Evolutionary conservation across 352 stramenopile genomes (phyloP), one percentile per base, ranked within the genome.

Genomic region (Pythium dissimile): DNA sequence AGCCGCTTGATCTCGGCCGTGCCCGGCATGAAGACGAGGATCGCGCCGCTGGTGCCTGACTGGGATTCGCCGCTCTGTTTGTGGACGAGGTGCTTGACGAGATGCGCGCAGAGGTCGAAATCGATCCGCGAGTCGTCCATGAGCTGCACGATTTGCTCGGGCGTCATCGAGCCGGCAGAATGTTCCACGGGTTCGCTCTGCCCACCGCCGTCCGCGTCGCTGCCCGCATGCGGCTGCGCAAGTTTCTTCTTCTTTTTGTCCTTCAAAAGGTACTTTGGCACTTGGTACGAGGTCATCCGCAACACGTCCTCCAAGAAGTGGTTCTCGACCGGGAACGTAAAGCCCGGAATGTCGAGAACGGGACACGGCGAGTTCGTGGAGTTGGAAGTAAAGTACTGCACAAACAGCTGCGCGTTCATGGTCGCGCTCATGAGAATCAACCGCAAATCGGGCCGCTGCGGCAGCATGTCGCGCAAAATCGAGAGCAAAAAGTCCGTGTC

Each of bases 341-440:
- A 93, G 11, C 85, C 86, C 42, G 85, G 85, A 53, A 96, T 95
- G 15, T 91, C 79, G 13, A 96, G 58, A 16, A 95, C 83, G 20
- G 85, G 86, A 39, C 76, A 89, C 24, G 71, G 67, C 32, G 28
- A 15, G 32, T 45, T 30, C 21, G 15, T 41, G 28, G 84, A 85
- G 57, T n/a, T n/a, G n/a, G n/a, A n/a, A n/a, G n/a, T n/a, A n/a
- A 96, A 95, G 59, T 96, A 96, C 27, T 86, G 71, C 45, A 90
- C 72, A 51, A 96, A 94, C 15, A 98, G 67, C 28, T 84, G 69
- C 0, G 92, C 85, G 39, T 97, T 94, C 67, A 99, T 88, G 11
- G 96, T 99, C 38, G 96, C 96, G 69, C 85, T 97, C 96, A 99
- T 99, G 20, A 99, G 71, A 48, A 99, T 89, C 0, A 99, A 68